Percentiles rank a stretch among this genome's conserved stretches.
phyloP scores from a whole-genome alignment of 2,329 filamentous ascomycete species.

The Chrysoporthe austroafricana region DNA sequence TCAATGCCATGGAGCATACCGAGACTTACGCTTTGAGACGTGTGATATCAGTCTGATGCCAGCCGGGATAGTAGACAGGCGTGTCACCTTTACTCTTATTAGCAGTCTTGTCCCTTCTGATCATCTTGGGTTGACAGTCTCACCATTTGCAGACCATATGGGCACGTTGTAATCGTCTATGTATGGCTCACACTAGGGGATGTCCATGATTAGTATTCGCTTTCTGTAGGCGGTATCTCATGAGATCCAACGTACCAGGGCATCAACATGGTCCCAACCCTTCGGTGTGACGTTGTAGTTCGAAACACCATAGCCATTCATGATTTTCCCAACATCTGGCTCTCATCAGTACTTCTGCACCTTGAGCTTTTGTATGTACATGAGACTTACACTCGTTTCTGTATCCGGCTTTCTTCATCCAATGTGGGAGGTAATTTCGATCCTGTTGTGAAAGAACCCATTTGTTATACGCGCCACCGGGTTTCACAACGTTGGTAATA shows the following conservation, averaged over 20 bases:
- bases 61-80: conserved; percentile 32
- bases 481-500: conserved; percentile 40
- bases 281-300: conserved; percentile 44
- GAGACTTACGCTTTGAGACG: conserved; percentile 33
- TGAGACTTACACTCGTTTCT: conserved; percentile 44
- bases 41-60: conserved; percentile 34
- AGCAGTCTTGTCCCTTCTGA: background rate
- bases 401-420: conserved; percentile 48
- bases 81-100: background rate
- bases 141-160: conserved; percentile 34
- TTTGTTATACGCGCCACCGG: conserved; percentile 45
- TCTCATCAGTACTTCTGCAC: too few relatives aligned
- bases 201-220: background rate
- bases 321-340: conserved; percentile 45
- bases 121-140: too few relatives aligned
- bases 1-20: background rate
- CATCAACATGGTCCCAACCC: conserved; percentile 35
- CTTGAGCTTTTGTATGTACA: background rate
- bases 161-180: conserved; percentile 35
- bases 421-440: conserved; percentile 47
- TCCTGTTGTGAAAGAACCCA: conserved; percentile 48
- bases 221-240: background rate
- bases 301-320: conserved; percentile 46
- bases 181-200: conserved; percentile 35
- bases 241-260: conserved; percentile 26